A percentile compares a stretch with the other conserved stretches of the same genome.
Conservation (phyloP, 1,284 basidiomycete species). For the Singerocomus rubriflavus region DNA sequence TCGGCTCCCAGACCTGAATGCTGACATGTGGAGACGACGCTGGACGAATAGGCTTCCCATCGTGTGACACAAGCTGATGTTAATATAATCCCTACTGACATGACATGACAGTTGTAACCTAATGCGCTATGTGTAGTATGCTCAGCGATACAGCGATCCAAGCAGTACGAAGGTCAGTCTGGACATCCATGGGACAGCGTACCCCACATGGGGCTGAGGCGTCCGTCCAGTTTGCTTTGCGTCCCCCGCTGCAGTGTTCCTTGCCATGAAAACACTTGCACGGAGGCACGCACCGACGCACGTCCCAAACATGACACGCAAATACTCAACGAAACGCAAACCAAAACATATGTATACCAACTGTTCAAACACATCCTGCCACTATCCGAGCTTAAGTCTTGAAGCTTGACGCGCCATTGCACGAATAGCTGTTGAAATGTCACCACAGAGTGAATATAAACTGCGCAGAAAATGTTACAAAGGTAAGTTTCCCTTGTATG, state of each 20-base stretch:
- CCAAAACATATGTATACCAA: conserved; percentile 15
- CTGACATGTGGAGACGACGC: conserved; percentile 14
- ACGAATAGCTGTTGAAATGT: conserved; percentile 7
- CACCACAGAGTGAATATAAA: conserved; percentile 25
- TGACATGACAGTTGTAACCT: conserved; percentile 31
- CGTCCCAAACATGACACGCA: conserved; percentile 16
- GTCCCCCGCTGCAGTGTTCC: conserved; percentile 3
- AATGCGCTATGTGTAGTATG: conserved; percentile 13
- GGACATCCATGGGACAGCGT: conserved; percentile 3
- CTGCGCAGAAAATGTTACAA: conserved; percentile 21
- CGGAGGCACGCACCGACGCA: conserved; percentile 5
- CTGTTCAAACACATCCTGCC: conserved; percentile 8
- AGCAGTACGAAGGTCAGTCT: conserved; percentile 19
- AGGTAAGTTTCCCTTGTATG: conserved; percentile 17
- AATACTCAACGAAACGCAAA: conserved; percentile 22
- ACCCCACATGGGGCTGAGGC: conserved; percentile 11
- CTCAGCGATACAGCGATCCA: conserved; percentile 23
- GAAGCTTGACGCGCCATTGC: conserved; percentile 2
- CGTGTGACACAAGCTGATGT: conserved; percentile 22
- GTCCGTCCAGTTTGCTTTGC: conserved; percentile 10
- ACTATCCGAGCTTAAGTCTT: background rate
- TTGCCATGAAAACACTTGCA: conserved; percentile 7
- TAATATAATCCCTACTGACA: conserved; percentile 31
- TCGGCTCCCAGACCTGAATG: conserved; percentile 12
- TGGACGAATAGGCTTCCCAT: conserved; percentile 2